These are phyloP conservation scores for Beauveria sp. DNA, from an alignment of 2,329 filamentous ascomycete species.

Conservation along the genomic window DNA sequence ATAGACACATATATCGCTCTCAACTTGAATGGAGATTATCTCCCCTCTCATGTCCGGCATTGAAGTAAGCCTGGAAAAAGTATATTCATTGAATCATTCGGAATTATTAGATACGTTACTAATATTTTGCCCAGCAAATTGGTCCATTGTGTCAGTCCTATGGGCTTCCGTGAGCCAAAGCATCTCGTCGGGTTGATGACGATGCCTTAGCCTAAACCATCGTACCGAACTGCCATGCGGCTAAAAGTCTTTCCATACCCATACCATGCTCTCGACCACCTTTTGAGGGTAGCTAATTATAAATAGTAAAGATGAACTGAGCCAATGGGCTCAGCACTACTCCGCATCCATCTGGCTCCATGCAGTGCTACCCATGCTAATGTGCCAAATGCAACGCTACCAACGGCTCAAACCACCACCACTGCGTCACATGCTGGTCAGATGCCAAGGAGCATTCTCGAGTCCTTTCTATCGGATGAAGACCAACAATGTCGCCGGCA, in stretches of 20 bases:
- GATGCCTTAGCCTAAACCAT: background rate
- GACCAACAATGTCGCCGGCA: background rate
- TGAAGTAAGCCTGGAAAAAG: too few relatives aligned
- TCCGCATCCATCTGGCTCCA: conserved; percentile 1
- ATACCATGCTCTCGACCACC: background rate
- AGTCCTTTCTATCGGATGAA: background rate
- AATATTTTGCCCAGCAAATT: background rate
- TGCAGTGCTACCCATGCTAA: conserved; percentile 2
- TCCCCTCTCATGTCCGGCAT: too few relatives aligned
- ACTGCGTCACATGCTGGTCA: background rate
- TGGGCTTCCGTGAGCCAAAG: background rate
- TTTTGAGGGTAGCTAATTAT: background rate
- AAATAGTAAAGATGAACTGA: background rate
- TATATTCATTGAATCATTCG: background rate
- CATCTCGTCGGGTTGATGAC: background rate
- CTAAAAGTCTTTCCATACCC: background rate
- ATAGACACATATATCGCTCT: too few relatives aligned
- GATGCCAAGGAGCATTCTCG: background rate
- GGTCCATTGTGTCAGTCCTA: background rate
- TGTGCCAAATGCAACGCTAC: conserved; percentile 4
- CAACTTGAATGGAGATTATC: too few relatives aligned
- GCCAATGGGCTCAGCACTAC: background rate
- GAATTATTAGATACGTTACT: background rate
- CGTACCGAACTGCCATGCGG: background rate
- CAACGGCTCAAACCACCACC: background rate